These are phyloP conservation scores for Austroboletus novae-zelandiae DNA, from an alignment of 1,284 basidiomycete genomes.

Conservation along the genomic window DNA sequence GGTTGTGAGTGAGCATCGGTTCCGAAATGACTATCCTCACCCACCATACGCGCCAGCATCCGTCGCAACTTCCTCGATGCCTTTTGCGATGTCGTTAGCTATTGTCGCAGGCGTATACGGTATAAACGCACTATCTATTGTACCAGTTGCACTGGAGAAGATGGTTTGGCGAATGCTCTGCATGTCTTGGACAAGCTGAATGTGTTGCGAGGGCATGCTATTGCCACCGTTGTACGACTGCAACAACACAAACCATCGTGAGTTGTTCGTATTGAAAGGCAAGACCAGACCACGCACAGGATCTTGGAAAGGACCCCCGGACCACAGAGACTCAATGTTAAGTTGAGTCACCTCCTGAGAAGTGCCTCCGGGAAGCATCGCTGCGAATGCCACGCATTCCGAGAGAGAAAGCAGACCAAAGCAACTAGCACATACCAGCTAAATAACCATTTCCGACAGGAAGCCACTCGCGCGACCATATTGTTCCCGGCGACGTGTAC, in stretches of 20 bases:
- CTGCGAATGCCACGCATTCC: conserved; percentile 31
- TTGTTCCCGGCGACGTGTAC: conserved; percentile 52
- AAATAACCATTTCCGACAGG: conserved; percentile 75
- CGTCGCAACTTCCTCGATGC: conserved; percentile 51
- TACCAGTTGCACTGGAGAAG: conserved; percentile 57
- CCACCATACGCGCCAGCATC: conserved; percentile 63
- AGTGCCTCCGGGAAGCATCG: conserved; percentile 64
- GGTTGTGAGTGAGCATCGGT: neutral
- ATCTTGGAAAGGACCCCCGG: conserved; percentile 69
- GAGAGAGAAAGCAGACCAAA: neutral
- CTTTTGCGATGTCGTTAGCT: conserved; percentile 34
- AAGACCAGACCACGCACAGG: conserved; percentile 39
- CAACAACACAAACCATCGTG: neutral
- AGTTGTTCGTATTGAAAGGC: neutral
- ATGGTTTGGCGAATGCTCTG: conserved; percentile 53
- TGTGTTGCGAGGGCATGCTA: conserved; percentile 45
- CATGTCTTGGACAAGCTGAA: conserved; percentile 48
- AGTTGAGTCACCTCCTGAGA: conserved; percentile 58
- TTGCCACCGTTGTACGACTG: conserved; percentile 72
- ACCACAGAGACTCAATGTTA: conserved; percentile 75
- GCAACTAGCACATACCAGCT: conserved; percentile 45
- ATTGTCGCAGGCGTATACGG: neutral
- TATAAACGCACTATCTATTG: conserved; percentile 48
- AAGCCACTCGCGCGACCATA: conserved; percentile 60
- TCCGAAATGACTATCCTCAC: conserved; percentile 10